Percentiles rank a stretch among this genome's conserved stretches.
phyloP scores from a whole-genome alignment of 2,329 filamentous ascomycete genomes.

The Aspergillus neoniger region DNA sequence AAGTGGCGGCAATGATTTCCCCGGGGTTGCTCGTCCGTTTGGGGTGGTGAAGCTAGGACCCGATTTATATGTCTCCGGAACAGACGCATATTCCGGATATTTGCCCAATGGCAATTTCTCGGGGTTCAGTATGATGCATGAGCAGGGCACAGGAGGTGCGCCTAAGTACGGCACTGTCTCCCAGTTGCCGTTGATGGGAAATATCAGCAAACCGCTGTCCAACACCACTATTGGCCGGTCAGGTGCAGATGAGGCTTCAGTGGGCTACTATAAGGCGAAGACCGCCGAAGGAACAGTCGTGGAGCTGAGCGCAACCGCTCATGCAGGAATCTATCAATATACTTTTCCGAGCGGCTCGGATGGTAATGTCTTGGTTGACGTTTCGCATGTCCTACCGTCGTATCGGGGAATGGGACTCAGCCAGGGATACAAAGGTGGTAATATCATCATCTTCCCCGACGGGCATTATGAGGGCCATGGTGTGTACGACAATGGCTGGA shows the following conservation, averaged over 20 bases:
- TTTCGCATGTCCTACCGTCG: constrained; percentile 66
- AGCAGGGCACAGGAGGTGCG: constrained; percentile 67
- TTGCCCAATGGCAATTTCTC: constrained; percentile 53
- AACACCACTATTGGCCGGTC: constrained; percentile 60
- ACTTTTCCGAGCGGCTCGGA: constrained; percentile 51
- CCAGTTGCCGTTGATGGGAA: constrained; percentile 58
- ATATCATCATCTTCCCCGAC: constrained; percentile 54
- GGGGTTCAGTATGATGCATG: constrained; percentile 66
- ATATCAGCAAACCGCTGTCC: constrained; percentile 56
- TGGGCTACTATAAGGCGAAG: constrained; percentile 63
- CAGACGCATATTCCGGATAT: constrained; percentile 48
- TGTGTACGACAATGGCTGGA: constrained; percentile 69
- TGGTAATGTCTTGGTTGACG: constrained; percentile 60
- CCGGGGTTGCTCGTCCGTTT: constrained; percentile 45
- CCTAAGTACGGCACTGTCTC: constrained; percentile 69
- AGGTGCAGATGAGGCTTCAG: constrained; percentile 52
- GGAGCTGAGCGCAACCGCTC: constrained; percentile 59
- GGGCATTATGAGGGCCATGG: constrained; percentile 62
- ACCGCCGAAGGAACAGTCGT: constrained; percentile 59
- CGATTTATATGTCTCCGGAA: constrained; percentile 37
- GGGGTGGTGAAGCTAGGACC: constrained; percentile 49
- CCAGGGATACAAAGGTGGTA: constrained; percentile 65
- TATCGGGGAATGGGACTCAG: constrained; percentile 61
- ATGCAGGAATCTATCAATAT: constrained; percentile 59
- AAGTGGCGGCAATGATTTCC: constrained; percentile 46